phyloP scores from a whole-genome alignment of 352 stramenopile genomes.

The Pythium pyrilobum region DNA sequence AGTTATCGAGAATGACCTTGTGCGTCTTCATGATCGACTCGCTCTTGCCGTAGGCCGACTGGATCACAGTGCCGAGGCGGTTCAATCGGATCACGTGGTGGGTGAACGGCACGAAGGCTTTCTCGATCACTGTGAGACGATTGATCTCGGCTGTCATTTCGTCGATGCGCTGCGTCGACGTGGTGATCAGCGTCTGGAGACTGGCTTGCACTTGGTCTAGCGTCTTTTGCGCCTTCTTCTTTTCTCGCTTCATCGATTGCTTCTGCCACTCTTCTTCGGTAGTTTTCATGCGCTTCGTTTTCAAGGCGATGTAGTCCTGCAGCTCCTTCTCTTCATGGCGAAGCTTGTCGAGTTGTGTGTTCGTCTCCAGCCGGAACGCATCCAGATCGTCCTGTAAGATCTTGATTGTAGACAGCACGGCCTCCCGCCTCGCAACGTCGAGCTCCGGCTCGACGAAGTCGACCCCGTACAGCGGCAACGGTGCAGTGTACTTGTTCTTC shows the following conservation, averaged over 20 bases:
- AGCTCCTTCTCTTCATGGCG: conserved; percentile 62
- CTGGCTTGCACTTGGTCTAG: conserved; percentile 51
- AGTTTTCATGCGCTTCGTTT: conserved; percentile 68
- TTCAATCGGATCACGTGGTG: conserved; percentile 58
- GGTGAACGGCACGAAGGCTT: conserved; percentile 71
- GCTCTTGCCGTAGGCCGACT: conserved; percentile 32
- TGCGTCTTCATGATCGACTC: conserved; percentile 38
- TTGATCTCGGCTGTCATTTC: conserved; percentile 65
- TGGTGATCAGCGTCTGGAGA: conserved; percentile 30
- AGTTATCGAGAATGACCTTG: conserved; percentile 39
- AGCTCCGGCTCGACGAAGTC: conserved; percentile 61
- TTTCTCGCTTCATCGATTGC: conserved; percentile 74
- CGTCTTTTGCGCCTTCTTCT: conserved; percentile 73
- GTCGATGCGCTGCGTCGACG: conserved; percentile 47
- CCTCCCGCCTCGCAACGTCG: conserved; percentile 59
- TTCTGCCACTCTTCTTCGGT: conserved; percentile 81
- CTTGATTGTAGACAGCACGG: conserved; percentile 38
- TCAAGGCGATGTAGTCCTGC: conserved; percentile 69
- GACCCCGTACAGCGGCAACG: conserved; percentile 40
- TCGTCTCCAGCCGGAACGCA: conserved; percentile 53
- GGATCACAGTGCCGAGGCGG: conserved; percentile 33
- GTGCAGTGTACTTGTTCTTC: conserved; percentile 40
- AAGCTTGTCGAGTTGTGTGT: conserved; percentile 51
- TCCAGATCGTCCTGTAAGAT: conserved; percentile 53
- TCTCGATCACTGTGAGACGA: conserved; percentile 54